Conservation (phyloP, 139 green algal species). For the Diplosphaera chodatii region DNA sequence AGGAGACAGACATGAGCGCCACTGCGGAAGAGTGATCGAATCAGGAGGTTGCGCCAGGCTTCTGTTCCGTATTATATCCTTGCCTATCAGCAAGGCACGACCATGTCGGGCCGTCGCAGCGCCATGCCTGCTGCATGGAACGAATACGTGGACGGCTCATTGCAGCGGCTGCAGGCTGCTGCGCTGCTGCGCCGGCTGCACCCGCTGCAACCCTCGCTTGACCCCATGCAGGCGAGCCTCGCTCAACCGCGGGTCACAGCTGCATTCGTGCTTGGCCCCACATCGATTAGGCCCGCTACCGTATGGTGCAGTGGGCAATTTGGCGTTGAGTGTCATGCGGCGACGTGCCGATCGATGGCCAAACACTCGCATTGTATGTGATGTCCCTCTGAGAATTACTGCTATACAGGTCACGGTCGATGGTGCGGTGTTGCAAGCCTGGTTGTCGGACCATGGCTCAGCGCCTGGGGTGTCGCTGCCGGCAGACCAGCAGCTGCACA, state of each 20-base stretch:
- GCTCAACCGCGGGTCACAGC: too few species aligned
- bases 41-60: too few species aligned
- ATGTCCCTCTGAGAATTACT: too few species aligned
- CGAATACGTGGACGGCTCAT: slow-evolving; percentile 24
- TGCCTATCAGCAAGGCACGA: too few species aligned
- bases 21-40: too few species aligned
- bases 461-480: background rate
- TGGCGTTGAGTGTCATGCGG: too few species aligned
- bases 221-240: slow-evolving; percentile 12
- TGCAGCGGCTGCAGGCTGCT: slow-evolving; percentile 11
- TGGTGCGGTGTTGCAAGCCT: background rate
- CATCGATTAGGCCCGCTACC: too few species aligned
- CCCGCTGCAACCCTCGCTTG: slow-evolving; percentile 20
- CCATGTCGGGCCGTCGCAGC: background rate
- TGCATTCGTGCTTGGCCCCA: too few species aligned
- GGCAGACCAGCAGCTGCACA: slow-evolving; percentile 10
- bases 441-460: background rate
- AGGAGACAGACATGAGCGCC: too few species aligned
- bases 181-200: slow-evolving; percentile 38
- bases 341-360: slow-evolving; percentile 13
- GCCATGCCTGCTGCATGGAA: background rate
- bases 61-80: too few species aligned
- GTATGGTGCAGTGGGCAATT: too few species aligned
- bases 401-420: slow-evolving; percentile 1
- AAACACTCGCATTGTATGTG: too few species aligned